Conservation (phyloP, 2,329 filamentous ascomycete species). For the Sporothrix pallida region DNA sequence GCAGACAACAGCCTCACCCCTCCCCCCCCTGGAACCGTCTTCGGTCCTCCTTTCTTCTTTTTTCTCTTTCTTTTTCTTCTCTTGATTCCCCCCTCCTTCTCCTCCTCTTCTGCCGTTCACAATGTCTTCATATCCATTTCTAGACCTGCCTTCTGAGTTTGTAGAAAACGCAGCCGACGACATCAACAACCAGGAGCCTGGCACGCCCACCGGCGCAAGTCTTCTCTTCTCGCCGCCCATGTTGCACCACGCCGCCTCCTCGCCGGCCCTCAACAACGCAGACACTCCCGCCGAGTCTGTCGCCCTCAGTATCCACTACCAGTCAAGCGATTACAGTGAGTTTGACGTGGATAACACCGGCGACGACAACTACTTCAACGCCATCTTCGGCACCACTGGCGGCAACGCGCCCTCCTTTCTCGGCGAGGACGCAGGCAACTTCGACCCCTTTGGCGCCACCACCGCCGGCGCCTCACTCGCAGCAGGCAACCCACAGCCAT, state of each 20-base stretch:
- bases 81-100: constrained; percentile 16
- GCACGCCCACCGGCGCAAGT: constrained; percentile 40
- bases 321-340: constrained; percentile 56
- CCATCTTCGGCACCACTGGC: constrained; percentile 56
- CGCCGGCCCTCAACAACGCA: constrained; percentile 48
- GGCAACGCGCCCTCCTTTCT: constrained; percentile 55
- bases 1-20: constrained; percentile 27
- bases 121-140: constrained; percentile 45
- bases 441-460: constrained; percentile 33
- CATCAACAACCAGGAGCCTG: constrained; percentile 32
- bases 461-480: constrained; percentile 27
- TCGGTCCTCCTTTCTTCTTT: constrained; percentile 1
- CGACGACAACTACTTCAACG: constrained; percentile 48
- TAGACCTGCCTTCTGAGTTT: constrained; percentile 41
- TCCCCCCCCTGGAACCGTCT: not conserved
- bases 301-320: constrained; percentile 54
- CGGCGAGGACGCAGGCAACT: constrained; percentile 42
- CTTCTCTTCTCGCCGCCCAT: constrained; percentile 50
- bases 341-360: constrained; percentile 45
- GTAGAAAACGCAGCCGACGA: constrained; percentile 37
- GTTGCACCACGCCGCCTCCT: constrained; percentile 50
- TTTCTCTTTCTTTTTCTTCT: constrained; percentile 25
- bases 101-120: constrained; percentile 32
- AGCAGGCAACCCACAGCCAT: constrained; percentile 5
- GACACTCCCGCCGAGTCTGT: constrained; percentile 59